Evolutionary conservation across 2,329 filamentous ascomycete genomes (phyloP).

Genomic region (Cordyceps javanica): DNA sequence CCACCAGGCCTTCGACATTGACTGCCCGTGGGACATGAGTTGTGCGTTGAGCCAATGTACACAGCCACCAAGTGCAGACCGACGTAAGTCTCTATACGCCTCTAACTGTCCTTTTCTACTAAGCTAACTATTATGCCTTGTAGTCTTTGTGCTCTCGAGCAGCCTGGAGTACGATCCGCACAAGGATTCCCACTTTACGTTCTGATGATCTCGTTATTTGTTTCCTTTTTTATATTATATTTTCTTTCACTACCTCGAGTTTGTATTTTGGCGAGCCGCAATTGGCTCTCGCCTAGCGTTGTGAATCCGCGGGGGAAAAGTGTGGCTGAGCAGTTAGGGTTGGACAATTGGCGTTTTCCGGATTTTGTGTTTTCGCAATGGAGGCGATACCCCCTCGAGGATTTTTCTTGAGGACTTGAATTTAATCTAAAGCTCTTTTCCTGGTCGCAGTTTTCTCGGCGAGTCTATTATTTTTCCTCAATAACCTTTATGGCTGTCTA

Average conservation of each 20-base stretch:
- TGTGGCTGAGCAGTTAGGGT: slow-evolving; percentile 1
- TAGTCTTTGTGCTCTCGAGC: not conserved
- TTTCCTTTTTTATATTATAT: not conserved
- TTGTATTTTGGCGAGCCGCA: not conserved
- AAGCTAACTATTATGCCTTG: not conserved
- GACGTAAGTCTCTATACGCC: not conserved
- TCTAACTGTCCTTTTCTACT: not conserved
- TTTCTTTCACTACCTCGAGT: not conserved
- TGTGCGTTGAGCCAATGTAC: slow-evolving; percentile 16
- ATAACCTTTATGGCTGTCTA: not conserved
- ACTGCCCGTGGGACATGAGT: slow-evolving; percentile 20
- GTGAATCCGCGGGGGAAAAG: not conserved
- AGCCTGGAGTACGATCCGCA: not conserved
- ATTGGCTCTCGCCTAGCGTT: not conserved
- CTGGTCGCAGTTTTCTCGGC: not conserved
- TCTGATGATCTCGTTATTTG: not conserved
- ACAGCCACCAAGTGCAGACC: not conserved
- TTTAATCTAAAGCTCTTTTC: not conserved
- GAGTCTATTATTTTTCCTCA: not conserved
- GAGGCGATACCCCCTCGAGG: slow-evolving; percentile 10
- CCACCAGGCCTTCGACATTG: slow-evolving; percentile 19
- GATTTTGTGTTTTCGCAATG: not conserved
- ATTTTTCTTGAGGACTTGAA: not conserved
- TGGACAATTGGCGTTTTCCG: slow-evolving; percentile 4
- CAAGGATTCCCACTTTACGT: slow-evolving; percentile 8